These are phyloP conservation scores for Sporobolus alterniflorus DNA, from an alignment of 202 grass and related monocot species.

Conservation along the genomic window DNA sequence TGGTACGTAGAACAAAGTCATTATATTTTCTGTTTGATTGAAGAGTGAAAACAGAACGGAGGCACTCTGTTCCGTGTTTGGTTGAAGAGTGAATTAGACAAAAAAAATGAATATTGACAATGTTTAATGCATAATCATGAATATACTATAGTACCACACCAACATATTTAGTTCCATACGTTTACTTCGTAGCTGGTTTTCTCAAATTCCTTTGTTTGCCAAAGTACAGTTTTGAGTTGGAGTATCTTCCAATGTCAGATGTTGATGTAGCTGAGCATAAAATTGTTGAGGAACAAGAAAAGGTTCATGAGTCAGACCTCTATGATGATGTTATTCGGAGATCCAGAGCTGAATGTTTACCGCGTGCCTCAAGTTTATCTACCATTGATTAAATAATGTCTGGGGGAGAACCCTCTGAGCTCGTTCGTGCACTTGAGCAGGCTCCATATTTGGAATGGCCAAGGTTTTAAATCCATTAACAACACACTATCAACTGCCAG, in stretches of 20 bases:
- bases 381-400: conserved; percentile 84
- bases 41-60: too few relatives aligned
- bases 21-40: too few relatives aligned
- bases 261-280: conserved; percentile 38
- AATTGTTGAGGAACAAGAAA: conserved; percentile 55
- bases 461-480: too few relatives aligned
- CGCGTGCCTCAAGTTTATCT: conserved; percentile 77
- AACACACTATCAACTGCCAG: too few relatives aligned
- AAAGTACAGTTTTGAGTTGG: conserved; percentile 81
- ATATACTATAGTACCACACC: too few relatives aligned
- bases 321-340: conserved; percentile 63
- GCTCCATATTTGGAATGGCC: too few relatives aligned
- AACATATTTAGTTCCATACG: too few relatives aligned
- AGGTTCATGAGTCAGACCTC: conserved; percentile 54
- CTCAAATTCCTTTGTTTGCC: conserved; percentile 83
- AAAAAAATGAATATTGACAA: too few relatives aligned
- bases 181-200: conserved; percentile 85
- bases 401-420: conserved; percentile 86
- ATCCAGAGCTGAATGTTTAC: conserved; percentile 73
- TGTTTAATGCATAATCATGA: too few relatives aligned
- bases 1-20: too few relatives aligned
- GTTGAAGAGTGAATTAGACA: too few relatives aligned
- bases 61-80: too few relatives aligned
- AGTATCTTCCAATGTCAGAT: conserved; percentile 69
- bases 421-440: conserved; percentile 86